Evolutionary conservation across 106 monocot species (phyloP), one percentile per base, ranked within the genome.

Genomic region (Dendrobium huoshanense): DNA sequence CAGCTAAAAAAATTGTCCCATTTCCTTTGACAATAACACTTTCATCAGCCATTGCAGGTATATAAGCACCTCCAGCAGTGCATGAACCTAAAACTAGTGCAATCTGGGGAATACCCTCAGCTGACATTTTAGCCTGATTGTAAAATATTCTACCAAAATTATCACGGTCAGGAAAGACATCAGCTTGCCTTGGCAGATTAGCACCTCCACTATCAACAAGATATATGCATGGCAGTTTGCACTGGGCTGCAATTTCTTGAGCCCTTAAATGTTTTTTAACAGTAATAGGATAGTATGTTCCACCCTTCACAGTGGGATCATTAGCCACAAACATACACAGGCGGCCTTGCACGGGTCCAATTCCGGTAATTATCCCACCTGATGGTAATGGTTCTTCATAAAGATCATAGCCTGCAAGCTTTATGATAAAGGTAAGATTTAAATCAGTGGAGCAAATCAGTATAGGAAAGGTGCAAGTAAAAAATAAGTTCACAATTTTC

Each of bases 11-110:
- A 85, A 99, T 93, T 9, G 99, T 99, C 6, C 99, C 99, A 88
- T 99, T 99, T 41, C 95, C 95, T 83, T 91, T 99, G 15, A 99
- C 95, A 40, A 99, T 95, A 48, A 99, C 93, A 89, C 99, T 99
- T 83, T 99, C 95, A 93, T 99, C 99, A 85, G 99, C 99, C 99
- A 99, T 99, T 77, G 99, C 99, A 84, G 99, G 95, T 85, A 99
- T 99, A 85, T 99, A 99, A 77, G 99, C 99, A 75, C 99, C 99
- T 13, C 99, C 95, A 47, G 99, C 99, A 67, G 99, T 99, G 83
- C 99, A 99, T 18, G 95, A 95, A 68, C 99, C 99, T 80, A 99
- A 86, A 78, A 99, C 99, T 44, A 99, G 75, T 2, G 99, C 99
- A 81, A 99, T 95, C 81, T 99, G 99, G 48, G 99, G 99, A 83